These are phyloP conservation scores for Microsporum ferrugineum DNA, from an alignment of 2,329 filamentous ascomycete species.

Conservation along the genomic window DNA sequence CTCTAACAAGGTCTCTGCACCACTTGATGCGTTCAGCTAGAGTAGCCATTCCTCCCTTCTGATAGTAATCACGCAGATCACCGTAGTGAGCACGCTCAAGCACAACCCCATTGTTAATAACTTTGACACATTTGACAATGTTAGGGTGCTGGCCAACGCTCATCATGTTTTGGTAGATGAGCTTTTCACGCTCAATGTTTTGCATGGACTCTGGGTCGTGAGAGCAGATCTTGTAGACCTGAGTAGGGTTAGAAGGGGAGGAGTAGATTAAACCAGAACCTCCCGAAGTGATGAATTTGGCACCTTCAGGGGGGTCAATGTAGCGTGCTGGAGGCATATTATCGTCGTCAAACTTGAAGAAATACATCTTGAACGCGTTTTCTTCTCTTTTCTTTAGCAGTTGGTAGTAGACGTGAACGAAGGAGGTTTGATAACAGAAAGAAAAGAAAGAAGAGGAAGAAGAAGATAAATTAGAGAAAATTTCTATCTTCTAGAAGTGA, in stretches of 20 bases:
- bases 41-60: slow-evolving; percentile 2
- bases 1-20: slow-evolving; percentile 5
- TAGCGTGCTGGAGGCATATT: not conserved
- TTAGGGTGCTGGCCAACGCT: slow-evolving; percentile 4
- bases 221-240: slow-evolving; percentile 4
- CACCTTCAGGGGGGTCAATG: slow-evolving; percentile 4
- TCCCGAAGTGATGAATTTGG: not conserved
- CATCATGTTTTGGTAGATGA: slow-evolving; percentile 1
- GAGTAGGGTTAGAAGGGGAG: not conserved
- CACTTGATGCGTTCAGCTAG: slow-evolving; percentile 6
- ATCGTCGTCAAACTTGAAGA: not conserved
- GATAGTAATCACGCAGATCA: slow-evolving; percentile 6
- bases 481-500: not conserved
- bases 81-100: slow-evolving; percentile 6
- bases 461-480: not conserved
- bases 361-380: not conserved
- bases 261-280: slow-evolving; percentile 1
- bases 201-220: slow-evolving; percentile 4
- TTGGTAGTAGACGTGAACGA: not conserved
- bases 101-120: slow-evolving; percentile 3
- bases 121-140: slow-evolving; percentile 1
- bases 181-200: slow-evolving; percentile 5
- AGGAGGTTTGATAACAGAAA: not conserved
- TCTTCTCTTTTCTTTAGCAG: not conserved
- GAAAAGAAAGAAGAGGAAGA: not conserved